Evolutionary conservation across 768 basidiomycete species (phyloP).

Genomic region (Leccinum boreale): DNA sequence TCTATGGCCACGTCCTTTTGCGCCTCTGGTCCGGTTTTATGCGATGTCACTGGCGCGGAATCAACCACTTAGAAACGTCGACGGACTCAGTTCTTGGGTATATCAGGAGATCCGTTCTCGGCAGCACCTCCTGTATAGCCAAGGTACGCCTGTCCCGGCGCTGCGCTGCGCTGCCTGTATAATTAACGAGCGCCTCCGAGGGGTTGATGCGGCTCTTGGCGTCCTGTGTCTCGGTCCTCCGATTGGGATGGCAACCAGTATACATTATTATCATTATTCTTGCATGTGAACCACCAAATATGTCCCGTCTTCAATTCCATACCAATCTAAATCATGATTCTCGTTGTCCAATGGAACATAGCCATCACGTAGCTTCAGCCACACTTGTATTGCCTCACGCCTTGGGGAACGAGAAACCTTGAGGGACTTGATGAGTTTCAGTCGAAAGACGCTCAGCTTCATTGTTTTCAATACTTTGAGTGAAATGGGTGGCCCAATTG

Average conservation of each 20-base stretch:
- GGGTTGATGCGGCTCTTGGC: conserved; percentile 7
- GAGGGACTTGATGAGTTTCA: conserved; percentile 57
- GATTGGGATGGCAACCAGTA: background rate
- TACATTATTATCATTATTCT: conserved; percentile 9
- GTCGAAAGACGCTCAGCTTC: conserved; percentile 59
- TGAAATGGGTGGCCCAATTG: conserved; percentile 20
- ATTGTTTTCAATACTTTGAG: conserved; percentile 67
- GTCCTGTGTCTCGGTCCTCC: conserved; percentile 7
- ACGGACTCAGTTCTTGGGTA: conserved; percentile 2
- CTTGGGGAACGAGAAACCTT: conserved; percentile 25
- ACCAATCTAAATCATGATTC: conserved; percentile 59
- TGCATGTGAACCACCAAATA: conserved; percentile 30
- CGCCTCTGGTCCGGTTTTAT: conserved; percentile 12
- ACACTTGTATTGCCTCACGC: conserved; percentile 42
- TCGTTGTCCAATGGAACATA: conserved; percentile 51
- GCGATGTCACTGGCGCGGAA: conserved; percentile 6
- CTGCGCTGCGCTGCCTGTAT: conserved; percentile 1
- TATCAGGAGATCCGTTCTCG: conserved; percentile 5
- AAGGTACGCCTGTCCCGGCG: conserved; percentile 13
- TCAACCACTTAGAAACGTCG: background rate
- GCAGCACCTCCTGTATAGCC: conserved; percentile 2
- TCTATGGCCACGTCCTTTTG: conserved; percentile 6
- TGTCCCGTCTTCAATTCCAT: conserved; percentile 60
- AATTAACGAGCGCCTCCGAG: conserved; percentile 8
- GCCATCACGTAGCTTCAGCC: conserved; percentile 54